Conservation (phyloP, 768 basidiomycete species). For the Kwoniella sp. region DNA sequence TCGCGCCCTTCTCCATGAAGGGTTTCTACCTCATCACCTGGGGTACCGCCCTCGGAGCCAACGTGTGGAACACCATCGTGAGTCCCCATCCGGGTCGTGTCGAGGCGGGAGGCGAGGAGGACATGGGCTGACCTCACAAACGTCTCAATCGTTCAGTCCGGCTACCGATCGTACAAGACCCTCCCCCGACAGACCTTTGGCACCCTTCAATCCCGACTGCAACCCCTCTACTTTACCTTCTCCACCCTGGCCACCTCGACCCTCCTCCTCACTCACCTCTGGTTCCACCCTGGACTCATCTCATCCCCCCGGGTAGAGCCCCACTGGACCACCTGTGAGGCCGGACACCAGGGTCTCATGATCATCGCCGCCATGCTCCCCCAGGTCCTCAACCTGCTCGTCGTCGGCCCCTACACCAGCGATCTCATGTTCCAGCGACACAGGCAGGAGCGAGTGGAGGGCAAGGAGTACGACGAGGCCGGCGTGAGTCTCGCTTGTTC, state of each 20-base stretch:
- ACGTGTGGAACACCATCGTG: slow-evolving; percentile 41
- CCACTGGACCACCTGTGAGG: slow-evolving; percentile 41
- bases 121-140: background rate
- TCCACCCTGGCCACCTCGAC: slow-evolving; percentile 58
- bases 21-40: slow-evolving; percentile 46
- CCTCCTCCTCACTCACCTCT: slow-evolving; percentile 58
- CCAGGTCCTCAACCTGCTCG: slow-evolving; percentile 63
- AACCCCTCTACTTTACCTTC: slow-evolving; percentile 68
- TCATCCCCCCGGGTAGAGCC: slow-evolving; percentile 54
- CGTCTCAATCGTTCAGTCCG: slow-evolving; percentile 17
- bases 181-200: slow-evolving; percentile 65
- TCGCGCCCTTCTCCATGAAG: slow-evolving; percentile 42
- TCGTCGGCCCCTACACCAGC: slow-evolving; percentile 66
- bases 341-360: slow-evolving; percentile 35
- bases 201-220: slow-evolving; percentile 66
- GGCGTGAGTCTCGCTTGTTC: slow-evolving; percentile 55
- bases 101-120: background rate
- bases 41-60: slow-evolving; percentile 41
- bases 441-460: slow-evolving; percentile 68
- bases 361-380: slow-evolving; percentile 34
- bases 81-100: too few species aligned
- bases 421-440: slow-evolving; percentile 75
- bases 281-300: slow-evolving; percentile 59
- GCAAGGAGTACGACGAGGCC: slow-evolving; percentile 62
- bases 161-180: slow-evolving; percentile 31